A percentile compares a stretch with the other conserved stretches of the same genome.
phyloP scores from a whole-genome alignment of 1,139 yeast genomes.

The Lodderomyces pseudojiufengensis region DNA sequence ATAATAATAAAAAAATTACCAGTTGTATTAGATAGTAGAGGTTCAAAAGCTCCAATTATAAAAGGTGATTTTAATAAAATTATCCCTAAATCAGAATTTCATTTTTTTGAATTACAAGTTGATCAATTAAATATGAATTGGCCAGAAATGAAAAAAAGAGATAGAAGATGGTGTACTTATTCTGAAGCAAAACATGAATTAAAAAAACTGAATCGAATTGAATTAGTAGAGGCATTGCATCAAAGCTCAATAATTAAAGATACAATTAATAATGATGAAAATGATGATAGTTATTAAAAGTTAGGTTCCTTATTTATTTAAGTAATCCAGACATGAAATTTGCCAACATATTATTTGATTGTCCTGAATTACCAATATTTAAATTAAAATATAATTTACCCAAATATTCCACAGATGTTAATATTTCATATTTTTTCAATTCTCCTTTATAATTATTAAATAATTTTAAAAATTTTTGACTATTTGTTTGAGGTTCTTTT shows the following conservation, averaged over 20 bases:
- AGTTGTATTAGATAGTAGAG: constrained; percentile 64
- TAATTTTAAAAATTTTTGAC: constrained; percentile 45
- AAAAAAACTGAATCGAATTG: constrained; percentile 58
- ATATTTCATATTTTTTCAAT: constrained; percentile 30
- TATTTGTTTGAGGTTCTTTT: constrained; percentile 49
- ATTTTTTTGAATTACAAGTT: constrained; percentile 73
- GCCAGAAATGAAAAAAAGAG: constrained; percentile 68
- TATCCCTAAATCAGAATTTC: constrained; percentile 74
- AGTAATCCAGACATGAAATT: constrained; percentile 84
- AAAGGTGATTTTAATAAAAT: constrained; percentile 42
- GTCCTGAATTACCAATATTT: constrained; percentile 50
- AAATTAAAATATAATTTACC: constrained; percentile 40
- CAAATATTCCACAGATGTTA: constrained; percentile 46
- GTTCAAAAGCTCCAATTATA: constrained; percentile 54
- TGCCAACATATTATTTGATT: constrained; percentile 67
- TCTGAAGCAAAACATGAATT: constrained; percentile 70
- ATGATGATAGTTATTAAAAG: constrained; percentile 8
- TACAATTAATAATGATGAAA: constrained; percentile 9
- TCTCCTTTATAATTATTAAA: constrained; percentile 40
- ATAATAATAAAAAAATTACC: constrained; percentile 54
- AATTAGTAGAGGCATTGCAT: constrained; percentile 62
- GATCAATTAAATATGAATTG: constrained; percentile 54
- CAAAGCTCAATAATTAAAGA: constrained; percentile 46
- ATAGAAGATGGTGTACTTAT: constrained; percentile 72
- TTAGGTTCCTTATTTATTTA: constrained; percentile 25